These are phyloP conservation scores for Lasiodiplodia sp. DNA, from an alignment of 2,329 filamentous ascomycete genomes.

Conservation along the genomic window DNA sequence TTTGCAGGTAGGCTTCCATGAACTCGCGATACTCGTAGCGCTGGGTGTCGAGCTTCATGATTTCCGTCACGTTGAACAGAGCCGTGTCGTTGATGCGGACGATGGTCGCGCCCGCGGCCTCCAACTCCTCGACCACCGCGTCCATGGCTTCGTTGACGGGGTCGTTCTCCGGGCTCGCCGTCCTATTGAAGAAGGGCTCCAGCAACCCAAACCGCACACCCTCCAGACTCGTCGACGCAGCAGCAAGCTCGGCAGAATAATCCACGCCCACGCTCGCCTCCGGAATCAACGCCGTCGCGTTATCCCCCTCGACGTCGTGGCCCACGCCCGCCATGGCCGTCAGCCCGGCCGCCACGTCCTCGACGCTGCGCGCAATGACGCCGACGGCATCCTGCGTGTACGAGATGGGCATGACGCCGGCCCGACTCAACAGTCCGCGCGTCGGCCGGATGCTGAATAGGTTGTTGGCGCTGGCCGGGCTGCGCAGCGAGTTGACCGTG, in stretches of 20 bases:
- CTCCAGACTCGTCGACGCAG: constrained; percentile 41
- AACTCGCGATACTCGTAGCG: constrained; percentile 65
- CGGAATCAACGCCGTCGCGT: constrained; percentile 59
- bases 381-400: constrained; percentile 65
- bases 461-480: constrained; percentile 67
- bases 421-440: constrained; percentile 58
- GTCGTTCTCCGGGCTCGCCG: constrained; percentile 59
- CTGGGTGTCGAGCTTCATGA: constrained; percentile 65
- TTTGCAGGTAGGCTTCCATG: constrained; percentile 62
- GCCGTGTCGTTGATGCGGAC: constrained; percentile 57
- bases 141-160: constrained; percentile 65
- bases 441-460: constrained; percentile 68
- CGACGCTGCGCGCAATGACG: constrained; percentile 60
- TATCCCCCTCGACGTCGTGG: constrained; percentile 58
- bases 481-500: constrained; percentile 68
- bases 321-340: constrained; percentile 62
- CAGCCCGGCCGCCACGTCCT: constrained; percentile 60
- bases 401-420: constrained; percentile 64
- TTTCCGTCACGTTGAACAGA: constrained; percentile 60
- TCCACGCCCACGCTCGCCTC: constrained; percentile 51
- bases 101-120: constrained; percentile 57
- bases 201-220: constrained; percentile 59
- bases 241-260: constrained; percentile 53
- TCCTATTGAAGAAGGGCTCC: constrained; percentile 66
- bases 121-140: constrained; percentile 55